Conservation (phyloP, 495 filamentous ascomycete species). For the Neurospora sp. region DNA sequence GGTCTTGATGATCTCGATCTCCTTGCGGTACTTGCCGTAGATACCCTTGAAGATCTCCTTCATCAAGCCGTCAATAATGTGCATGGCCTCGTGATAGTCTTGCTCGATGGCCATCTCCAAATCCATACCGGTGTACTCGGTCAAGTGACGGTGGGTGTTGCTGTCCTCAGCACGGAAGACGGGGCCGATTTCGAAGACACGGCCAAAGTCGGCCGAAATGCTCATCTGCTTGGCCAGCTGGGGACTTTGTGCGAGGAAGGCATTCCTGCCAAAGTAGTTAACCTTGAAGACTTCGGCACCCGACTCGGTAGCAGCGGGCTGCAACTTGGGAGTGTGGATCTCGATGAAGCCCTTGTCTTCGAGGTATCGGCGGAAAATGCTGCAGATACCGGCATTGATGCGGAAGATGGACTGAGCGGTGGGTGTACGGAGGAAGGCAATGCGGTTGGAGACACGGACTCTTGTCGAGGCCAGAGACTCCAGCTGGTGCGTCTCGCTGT, state of each 20-base stretch:
- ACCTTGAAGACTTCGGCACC: constrained; percentile 91
- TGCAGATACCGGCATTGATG: constrained; percentile 62
- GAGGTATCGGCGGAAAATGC: constrained; percentile 71
- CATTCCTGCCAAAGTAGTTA: constrained; percentile 83
- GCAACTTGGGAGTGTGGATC: constrained; percentile 88
- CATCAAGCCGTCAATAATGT: constrained; percentile 71
- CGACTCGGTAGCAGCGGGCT: constrained; percentile 83
- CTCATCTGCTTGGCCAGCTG: constrained; percentile 93
- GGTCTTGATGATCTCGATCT: constrained; percentile 57
- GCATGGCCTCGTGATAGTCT: constrained; percentile 86
- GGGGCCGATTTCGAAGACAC: constrained; percentile 84
- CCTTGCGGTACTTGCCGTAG: constrained; percentile 54
- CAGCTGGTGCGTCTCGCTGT: constrained; percentile 30
- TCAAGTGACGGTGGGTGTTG: constrained; percentile 92
- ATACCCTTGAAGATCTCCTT: constrained; percentile 79
- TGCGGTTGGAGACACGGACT: constrained; percentile 63
- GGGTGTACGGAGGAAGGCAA: constrained; percentile 76
- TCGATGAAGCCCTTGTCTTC: constrained; percentile 72
- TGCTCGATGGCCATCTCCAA: constrained; percentile 84
- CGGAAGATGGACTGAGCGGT: constrained; percentile 84
- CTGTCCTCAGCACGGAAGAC: constrained; percentile 98
- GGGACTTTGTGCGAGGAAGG: constrained; percentile 86
- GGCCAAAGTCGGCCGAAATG: constrained; percentile 83
- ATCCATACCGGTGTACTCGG: constrained; percentile 92
- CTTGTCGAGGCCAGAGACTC: constrained; percentile 30